Percentiles rank a stretch among this genome's conserved stretches.
phyloP scores from a whole-genome alignment of 2,329 filamentous ascomycete species.

The Aspergillus glaucus region DNA sequence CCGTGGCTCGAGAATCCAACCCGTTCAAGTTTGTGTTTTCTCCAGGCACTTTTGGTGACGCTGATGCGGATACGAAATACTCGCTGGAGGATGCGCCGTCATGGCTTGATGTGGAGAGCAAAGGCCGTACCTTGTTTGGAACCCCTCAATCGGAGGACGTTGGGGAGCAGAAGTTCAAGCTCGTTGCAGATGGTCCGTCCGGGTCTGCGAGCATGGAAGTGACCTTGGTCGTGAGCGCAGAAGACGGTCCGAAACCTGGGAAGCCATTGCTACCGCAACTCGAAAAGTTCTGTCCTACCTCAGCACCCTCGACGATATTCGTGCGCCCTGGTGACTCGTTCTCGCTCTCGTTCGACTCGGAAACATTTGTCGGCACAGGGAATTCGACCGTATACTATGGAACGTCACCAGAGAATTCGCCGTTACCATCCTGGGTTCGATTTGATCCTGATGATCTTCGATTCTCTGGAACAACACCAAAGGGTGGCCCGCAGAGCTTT shows the following conservation, averaged over 20 bases:
- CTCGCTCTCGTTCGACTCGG: conserved; percentile 62
- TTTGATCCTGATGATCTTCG: conserved; percentile 60
- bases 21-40: conserved; percentile 41
- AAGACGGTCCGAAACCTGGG: conserved; percentile 30
- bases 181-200: conserved; percentile 63
- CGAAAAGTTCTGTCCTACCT: conserved; percentile 28
- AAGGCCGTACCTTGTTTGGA: conserved; percentile 61
- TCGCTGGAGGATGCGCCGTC: conserved; percentile 57
- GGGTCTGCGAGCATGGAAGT: conserved; percentile 60
- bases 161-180: conserved; percentile 55
- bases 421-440: conserved; percentile 75
- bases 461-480: conserved; percentile 67
- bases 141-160: conserved; percentile 55
- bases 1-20: conserved; percentile 63
- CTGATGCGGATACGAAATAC: conserved; percentile 55
- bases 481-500: conserved; percentile 65
- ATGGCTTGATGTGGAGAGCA: conserved; percentile 69
- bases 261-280: conserved; percentile 33
- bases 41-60: conserved; percentile 63
- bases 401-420: conserved; percentile 68
- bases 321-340: conserved; percentile 45
- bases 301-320: conserved; percentile 33
- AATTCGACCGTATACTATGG: conserved; percentile 65
- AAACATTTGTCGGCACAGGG: conserved; percentile 58
- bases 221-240: conserved; percentile 62